These are phyloP conservation scores for Thelonectria discophora DNA, from an alignment of 2,329 filamentous ascomycete genomes.

Conservation along the genomic window DNA sequence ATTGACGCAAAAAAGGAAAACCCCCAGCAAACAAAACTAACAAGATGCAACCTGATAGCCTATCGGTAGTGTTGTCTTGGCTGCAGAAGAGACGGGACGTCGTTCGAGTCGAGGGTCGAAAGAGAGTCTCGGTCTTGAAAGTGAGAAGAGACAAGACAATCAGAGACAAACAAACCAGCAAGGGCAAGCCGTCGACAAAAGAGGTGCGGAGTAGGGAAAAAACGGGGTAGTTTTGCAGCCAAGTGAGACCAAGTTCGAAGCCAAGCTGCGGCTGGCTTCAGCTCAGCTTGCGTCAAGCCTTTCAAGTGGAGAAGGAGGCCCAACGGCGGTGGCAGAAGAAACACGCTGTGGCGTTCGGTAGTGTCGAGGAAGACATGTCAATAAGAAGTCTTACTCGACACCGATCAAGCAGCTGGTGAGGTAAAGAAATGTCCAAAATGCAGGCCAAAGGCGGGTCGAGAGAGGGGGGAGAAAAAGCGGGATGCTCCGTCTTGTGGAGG, in stretches of 20 bases:
- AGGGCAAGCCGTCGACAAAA: too few species aligned
- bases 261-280: background rate
- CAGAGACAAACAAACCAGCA: too few species aligned
- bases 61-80: constrained; percentile 8
- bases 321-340: constrained; percentile 1
- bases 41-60: background rate
- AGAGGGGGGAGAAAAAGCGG: constrained; percentile 4
- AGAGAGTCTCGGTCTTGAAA: too few species aligned
- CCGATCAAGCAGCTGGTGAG: too few species aligned
- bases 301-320: constrained; percentile 15
- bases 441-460: background rate
- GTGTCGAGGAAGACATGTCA: background rate
- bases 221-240: constrained; percentile 2
- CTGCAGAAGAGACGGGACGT: background rate
- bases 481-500: background rate
- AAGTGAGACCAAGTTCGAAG: background rate
- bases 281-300: constrained; percentile 2
- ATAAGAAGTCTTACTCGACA: background rate
- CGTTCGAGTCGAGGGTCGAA: background rate
- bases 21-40: constrained; percentile 2
- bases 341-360: constrained; percentile 18
- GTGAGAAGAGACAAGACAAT: too few species aligned
- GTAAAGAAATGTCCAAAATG: background rate
- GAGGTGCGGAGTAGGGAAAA: background rate
- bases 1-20: constrained; percentile 10